Evolutionary conservation across 1,284 basidiomycete genomes (phyloP).

Genomic region (Termitomyces sp.): DNA sequence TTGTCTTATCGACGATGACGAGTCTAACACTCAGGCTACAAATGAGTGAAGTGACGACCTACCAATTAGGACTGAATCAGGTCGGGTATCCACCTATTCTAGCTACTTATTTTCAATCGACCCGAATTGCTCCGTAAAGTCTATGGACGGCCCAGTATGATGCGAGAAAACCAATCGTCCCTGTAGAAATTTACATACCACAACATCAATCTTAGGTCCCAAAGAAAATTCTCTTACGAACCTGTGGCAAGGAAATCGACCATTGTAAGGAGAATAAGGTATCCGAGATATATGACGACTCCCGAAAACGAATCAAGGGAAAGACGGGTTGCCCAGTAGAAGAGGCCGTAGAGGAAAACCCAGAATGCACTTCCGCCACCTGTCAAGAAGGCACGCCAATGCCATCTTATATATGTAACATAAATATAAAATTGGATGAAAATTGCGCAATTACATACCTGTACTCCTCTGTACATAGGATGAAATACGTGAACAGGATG

Average conservation of each 20-base stretch:
- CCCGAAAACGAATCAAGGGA: constrained; percentile 83
- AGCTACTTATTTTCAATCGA: not conserved
- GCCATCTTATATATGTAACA: constrained; percentile 60
- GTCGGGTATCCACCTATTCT: not conserved
- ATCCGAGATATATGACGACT: constrained; percentile 87
- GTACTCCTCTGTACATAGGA: constrained; percentile 94
- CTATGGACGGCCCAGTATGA: constrained; percentile 82
- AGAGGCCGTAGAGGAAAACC: constrained; percentile 80
- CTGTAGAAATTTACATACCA: constrained; percentile 30
- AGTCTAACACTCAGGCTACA: too few relatives aligned
- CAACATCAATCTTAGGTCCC: constrained; percentile 1
- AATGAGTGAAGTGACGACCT: too few relatives aligned
- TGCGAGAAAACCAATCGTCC: constrained; percentile 83
- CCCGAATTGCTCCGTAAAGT: constrained; percentile 71
- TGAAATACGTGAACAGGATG: constrained; percentile 89
- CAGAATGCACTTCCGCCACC: constrained; percentile 94
- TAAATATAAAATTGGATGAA: not conserved
- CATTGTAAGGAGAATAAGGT: constrained; percentile 78
- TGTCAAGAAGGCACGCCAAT: constrained; percentile 94
- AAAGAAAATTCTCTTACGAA: constrained; percentile 23
- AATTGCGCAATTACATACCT: constrained; percentile 40
- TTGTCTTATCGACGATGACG: too few relatives aligned
- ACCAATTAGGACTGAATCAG: constrained; percentile 50
- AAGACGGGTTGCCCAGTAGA: constrained; percentile 87
- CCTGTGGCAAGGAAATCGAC: constrained; percentile 89